Evolutionary conservation across 805 yeast genomes (phyloP), one percentile per base, ranked within the genome.

Genomic region (Monosporozyma solicola): DNA sequence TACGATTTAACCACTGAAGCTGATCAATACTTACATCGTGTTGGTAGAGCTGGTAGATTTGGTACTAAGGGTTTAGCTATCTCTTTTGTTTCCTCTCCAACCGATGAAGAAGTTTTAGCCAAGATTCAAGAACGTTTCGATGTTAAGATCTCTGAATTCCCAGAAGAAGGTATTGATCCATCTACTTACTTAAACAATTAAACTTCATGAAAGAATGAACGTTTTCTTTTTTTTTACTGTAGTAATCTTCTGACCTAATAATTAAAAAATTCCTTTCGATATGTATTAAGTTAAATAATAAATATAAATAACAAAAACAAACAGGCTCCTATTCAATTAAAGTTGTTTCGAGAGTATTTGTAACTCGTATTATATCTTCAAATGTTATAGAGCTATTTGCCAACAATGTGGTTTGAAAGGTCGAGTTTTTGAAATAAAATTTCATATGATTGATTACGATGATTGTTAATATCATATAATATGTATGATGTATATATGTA

Each of bases 31-130:
- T 82, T 92, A 71, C 99, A 92, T 79, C 89, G 99, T 78, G 99
- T 92, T 58, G 99, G 99, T 69, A 90, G 99, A 83, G 99, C 99
- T 62, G 99, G 99, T 76, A 91, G 99, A 81, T 92, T 92, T 66
- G 99, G 99, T 78, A 92, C 99, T 70, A 92, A 92, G 78, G 99
- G 99, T 77, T 83, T 94, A 65, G 95, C 97, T 51, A 80, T 94
- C 54, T 88, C 97, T 44, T 87, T 92, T 60, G 94, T 94, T 52
- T 78, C 94, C 45, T 78, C 84, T 54, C 86, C 83, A 64, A 92
- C 84, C 59, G 99, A 94, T 69, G 90, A 89, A 73, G 88, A 85
- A 74, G 87, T 91, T 45, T 79, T 94, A 72, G 86, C 80, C 66
- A 85, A 89, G 75, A 94, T 94, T 69, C 99, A 94, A 78, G 95